A percentile compares a stretch with the other conserved stretches of the same genome.
These are phyloP conservation scores for Rhizopogon rudus DNA, from an alignment of 768 basidiomycete species.

Conservation along the genomic window DNA sequence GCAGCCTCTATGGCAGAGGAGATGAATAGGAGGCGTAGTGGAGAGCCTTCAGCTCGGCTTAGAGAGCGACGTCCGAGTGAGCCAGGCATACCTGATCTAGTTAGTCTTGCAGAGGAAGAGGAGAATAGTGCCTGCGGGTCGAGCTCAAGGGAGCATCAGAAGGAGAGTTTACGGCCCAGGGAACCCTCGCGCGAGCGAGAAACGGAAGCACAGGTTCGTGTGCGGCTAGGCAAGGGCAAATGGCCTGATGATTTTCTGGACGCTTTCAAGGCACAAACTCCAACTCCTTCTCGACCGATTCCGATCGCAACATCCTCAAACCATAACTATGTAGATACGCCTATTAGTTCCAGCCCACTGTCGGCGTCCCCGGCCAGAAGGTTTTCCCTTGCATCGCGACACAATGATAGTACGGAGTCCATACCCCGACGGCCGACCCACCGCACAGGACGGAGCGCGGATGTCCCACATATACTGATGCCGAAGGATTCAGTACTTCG, in stretches of 20 bases:
- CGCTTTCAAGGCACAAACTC: constrained; percentile 36
- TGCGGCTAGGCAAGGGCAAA: constrained; percentile 71
- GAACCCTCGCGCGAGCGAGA: constrained; percentile 19
- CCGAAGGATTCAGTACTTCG: constrained; percentile 44
- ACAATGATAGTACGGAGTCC: constrained; percentile 43
- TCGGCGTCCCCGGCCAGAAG: constrained; percentile 49
- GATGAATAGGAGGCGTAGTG: constrained; percentile 31
- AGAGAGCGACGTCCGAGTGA: constrained; percentile 67
- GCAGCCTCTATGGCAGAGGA: constrained; percentile 45
- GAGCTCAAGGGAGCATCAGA: constrained; percentile 31
- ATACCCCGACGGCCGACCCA: constrained; percentile 55
- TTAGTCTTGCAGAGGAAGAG: constrained; percentile 68
- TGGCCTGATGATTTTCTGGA: constrained; percentile 82
- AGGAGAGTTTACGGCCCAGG: constrained; percentile 12
- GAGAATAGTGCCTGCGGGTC: constrained; percentile 48
- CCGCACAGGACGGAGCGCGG: constrained; percentile 60
- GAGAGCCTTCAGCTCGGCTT: constrained; percentile 21
- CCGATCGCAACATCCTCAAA: constrained; percentile 13
- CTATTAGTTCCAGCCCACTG: constrained; percentile 28
- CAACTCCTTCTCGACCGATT: constrained; percentile 27
- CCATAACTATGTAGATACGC: constrained; percentile 10
- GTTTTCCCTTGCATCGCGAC: constrained; percentile 44
- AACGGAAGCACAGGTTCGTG: constrained; percentile 26
- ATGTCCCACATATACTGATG: constrained; percentile 37
- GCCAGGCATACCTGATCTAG: constrained; percentile 52